Evolutionary conservation across 2,329 filamentous ascomycete genomes (phyloP), one percentile per base, ranked within the genome.

Genomic region (Pezizomycotina sp.): DNA sequence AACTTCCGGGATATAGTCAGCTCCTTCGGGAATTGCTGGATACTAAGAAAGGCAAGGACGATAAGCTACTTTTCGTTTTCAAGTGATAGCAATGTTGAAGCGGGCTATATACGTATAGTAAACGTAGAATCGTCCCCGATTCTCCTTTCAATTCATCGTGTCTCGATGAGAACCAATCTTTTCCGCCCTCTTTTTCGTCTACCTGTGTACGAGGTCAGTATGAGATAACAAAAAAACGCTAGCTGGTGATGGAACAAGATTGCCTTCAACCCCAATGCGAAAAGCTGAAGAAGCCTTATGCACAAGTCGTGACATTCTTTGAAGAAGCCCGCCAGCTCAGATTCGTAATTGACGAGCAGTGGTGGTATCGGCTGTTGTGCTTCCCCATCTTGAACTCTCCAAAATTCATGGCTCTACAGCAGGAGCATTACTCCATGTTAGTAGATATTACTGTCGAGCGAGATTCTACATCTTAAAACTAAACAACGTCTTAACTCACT

Each of bases 321-420:
- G 39, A 74, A 66, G 58, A 95, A 93, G 24, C 62, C 57, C 35
- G 62, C 60, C 43, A 92, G 64, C 12, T 74, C 63, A 5, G 61
- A 50, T 51, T 78, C 68, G 43, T 78, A 63, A 1, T 63, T 48
- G 10, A 60, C 53, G 2, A 95, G 63, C 5, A 69, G 63, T 1
- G 62, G 52, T 0, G 86, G 83, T 1, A 95, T 63, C 6, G 77
- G 75, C 55, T 95, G 86, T 44, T 77, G 72, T 9, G 77, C 68
- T 57, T 74, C 72, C 48, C 71, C 66, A 45, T 71, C 49, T 38
- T 62, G 54, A 89, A 92, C 49, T 81, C 71, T 47, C 77, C 81
- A 53, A 95, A 77, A 61, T 95, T 98, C 65, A 95, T 86, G 23
- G 77, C 82, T 62, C 83, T 89, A 48, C 31, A 23, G 8, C 1